A percentile compares a stretch with the other conserved stretches of the same genome.
phyloP scores from a whole-genome alignment of 768 basidiomycete genomes.

The Asterophora parasitica region DNA sequence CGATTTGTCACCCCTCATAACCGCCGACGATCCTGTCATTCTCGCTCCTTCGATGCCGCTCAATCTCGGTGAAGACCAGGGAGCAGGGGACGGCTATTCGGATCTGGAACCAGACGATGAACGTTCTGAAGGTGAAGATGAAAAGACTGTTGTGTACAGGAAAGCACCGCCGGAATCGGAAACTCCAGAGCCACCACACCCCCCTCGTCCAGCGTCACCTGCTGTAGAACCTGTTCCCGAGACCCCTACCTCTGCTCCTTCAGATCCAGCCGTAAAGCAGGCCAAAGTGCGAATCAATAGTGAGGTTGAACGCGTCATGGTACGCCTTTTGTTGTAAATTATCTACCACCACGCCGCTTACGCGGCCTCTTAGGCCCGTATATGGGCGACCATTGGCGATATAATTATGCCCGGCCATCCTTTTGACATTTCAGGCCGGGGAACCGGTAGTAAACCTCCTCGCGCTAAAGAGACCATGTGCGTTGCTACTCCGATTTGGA shows the following conservation, averaged over 20 bases:
- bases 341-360: neutral
- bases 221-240: neutral
- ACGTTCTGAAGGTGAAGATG: neutral
- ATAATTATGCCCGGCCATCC: slow-evolving; percentile 53
- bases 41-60: neutral
- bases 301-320: slow-evolving; percentile 62
- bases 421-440: slow-evolving; percentile 29
- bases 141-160: neutral
- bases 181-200: neutral
- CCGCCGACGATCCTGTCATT: neutral
- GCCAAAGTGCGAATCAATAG: slow-evolving; percentile 48
- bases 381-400: slow-evolving; percentile 65
- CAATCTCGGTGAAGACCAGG: neutral
- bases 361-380: slow-evolving; percentile 46
- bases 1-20: neutral
- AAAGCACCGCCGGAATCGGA: neutral
- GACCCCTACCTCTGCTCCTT: neutral
- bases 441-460: slow-evolving; percentile 35
- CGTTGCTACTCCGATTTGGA: slow-evolving; percentile 17
- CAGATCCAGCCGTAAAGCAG: slow-evolving; percentile 7
- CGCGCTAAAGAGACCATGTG: slow-evolving; percentile 61
- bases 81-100: neutral
- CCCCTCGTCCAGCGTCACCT: neutral
- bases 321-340: slow-evolving; percentile 27
- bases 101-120: neutral